Conservation (phyloP, 768 basidiomycete species). For the Pleurotus tuoliensis region DNA sequence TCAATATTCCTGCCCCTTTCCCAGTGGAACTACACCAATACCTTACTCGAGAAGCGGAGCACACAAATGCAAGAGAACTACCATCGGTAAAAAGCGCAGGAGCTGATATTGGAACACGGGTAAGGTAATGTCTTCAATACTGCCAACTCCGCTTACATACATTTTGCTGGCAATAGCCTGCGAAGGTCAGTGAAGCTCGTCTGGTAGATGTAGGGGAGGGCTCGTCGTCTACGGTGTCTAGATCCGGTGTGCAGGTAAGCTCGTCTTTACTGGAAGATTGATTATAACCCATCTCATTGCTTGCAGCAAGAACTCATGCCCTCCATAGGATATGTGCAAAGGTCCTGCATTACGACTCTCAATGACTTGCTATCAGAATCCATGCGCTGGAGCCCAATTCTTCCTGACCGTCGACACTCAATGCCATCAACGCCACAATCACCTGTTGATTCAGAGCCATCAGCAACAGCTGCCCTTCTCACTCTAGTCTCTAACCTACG, state of each 20-base stretch:
- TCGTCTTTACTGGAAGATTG: constrained; percentile 7
- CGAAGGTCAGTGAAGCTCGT: not conserved
- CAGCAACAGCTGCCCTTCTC: constrained; percentile 52
- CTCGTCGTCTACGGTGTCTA: not conserved
- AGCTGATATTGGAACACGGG: no score
- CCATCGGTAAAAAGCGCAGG: no score
- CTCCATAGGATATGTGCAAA: constrained; percentile 71
- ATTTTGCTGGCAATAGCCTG: not conserved
- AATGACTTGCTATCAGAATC: constrained; percentile 61
- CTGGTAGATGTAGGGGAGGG: not conserved
- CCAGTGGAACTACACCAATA: constrained; percentile 28
- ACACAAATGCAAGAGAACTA: no score
- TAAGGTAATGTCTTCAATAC: no score
- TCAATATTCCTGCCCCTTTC: constrained; percentile 35
- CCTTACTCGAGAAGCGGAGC: not conserved
- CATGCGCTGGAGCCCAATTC: constrained; percentile 47
- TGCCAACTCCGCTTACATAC: no score
- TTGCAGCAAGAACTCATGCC: constrained; percentile 60
- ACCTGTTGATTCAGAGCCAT: constrained; percentile 25
- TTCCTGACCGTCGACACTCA: constrained; percentile 59
- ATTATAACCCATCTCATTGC: constrained; percentile 3
- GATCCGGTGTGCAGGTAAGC: constrained; percentile 6
- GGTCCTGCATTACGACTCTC: constrained; percentile 70
- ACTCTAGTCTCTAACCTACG: constrained; percentile 63
- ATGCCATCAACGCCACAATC: constrained; percentile 44